These are phyloP conservation scores for Lolium perenne DNA, from an alignment of 176 grass and related monocot species.

Conservation along the genomic window DNA sequence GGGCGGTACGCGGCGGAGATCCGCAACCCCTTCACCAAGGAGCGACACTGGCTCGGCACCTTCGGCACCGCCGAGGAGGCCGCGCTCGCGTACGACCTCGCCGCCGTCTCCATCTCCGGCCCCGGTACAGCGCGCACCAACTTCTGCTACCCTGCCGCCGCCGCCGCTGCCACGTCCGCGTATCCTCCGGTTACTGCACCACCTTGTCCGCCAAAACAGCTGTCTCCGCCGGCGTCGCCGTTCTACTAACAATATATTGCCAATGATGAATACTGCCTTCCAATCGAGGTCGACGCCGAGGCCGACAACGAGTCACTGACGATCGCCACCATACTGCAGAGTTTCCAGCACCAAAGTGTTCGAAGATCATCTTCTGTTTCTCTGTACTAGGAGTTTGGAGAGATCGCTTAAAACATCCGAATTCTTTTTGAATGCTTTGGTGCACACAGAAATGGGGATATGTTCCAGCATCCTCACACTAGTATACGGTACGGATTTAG, in stretches of 20 bases:
- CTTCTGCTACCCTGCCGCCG: constrained; percentile 56
- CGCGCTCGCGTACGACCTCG: constrained; percentile 89
- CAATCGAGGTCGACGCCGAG: not conserved
- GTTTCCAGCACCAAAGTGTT: constrained; percentile 51
- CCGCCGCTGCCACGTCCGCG: not conserved
- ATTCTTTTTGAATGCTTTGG: too few species aligned
- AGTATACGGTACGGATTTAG: too few species aligned
- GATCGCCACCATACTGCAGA: constrained; percentile 73
- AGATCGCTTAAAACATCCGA: too few species aligned
- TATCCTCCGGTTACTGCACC: not conserved
- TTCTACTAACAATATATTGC: not conserved
- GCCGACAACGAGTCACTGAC: constrained; percentile 61
- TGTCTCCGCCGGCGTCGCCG: not conserved
- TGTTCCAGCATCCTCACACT: too few species aligned
- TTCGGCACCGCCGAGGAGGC: constrained; percentile 92
- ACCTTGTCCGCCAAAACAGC: not conserved
- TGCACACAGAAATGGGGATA: too few species aligned
- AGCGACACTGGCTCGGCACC: constrained; percentile 85
- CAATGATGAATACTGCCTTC: not conserved
- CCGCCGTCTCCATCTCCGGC: constrained; percentile 67
- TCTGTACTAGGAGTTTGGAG: not conserved
- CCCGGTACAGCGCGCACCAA: constrained; percentile 58
- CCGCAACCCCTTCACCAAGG: constrained; percentile 80
- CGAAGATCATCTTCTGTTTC: not conserved
- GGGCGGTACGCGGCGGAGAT: constrained; percentile 88